phyloP scores from a whole-genome alignment of 371 early-diverging fungal genomes.

The Massospora cicadina region DNA sequence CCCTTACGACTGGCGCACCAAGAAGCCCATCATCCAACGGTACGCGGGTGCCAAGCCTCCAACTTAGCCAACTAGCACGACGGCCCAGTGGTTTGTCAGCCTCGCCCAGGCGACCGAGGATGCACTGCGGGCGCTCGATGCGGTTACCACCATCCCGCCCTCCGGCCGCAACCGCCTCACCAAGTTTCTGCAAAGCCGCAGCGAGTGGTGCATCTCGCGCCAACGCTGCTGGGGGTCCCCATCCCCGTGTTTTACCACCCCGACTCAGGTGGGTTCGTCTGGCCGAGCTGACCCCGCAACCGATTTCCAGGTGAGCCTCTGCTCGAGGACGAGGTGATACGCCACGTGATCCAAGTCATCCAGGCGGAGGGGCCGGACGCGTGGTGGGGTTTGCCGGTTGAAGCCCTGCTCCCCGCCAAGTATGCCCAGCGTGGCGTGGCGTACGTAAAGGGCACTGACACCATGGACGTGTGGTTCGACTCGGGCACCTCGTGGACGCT shows the following conservation, averaged over 20 bases:
- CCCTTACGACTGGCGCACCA: constrained; percentile 85
- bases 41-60: constrained; percentile 13
- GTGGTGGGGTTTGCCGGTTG: constrained; percentile 62
- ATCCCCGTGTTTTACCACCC: constrained; percentile 64
- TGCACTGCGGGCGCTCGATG: constrained; percentile 34
- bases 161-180: constrained; percentile 34
- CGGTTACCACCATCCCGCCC: constrained; percentile 40
- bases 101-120: constrained; percentile 34
- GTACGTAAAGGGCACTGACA: constrained; percentile 52
- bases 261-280: constrained; percentile 16
- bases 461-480: constrained; percentile 94
- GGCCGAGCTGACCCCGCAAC: neutral
- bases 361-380: constrained; percentile 43
- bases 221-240: constrained; percentile 74
- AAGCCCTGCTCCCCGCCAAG: constrained; percentile 47
- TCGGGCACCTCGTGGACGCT: constrained; percentile 78
- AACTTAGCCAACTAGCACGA: constrained; percentile 29
- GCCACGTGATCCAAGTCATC: constrained; percentile 44
- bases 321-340: constrained; percentile 38
- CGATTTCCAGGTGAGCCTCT: constrained; percentile 30
- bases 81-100: constrained; percentile 80
- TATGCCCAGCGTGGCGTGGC: constrained; percentile 27
- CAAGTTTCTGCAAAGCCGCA: constrained; percentile 41
- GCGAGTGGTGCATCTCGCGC: constrained; percentile 87
- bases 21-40: constrained; percentile 63